Base-by-base conservation (phyloP, 306 rosid species). In the Begonia fuchsioides region DNA sequence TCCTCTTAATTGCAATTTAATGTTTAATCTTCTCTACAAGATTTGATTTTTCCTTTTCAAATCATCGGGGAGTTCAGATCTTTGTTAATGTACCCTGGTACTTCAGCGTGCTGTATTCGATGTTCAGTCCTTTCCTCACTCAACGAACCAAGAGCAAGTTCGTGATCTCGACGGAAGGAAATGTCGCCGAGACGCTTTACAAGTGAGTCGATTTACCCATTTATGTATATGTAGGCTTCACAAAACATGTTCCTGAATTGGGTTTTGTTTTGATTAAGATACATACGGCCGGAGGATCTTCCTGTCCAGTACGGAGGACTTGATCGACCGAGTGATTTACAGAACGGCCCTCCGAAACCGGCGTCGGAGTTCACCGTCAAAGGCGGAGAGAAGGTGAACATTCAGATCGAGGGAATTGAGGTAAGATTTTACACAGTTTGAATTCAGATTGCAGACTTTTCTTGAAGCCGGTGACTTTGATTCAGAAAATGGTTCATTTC, bases 81-180 rank as follows among this genome's bases (percentile, higher is more conserved):
- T 90, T 90, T 76, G 72, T 90, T 78, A 90, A 90, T 60, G 98
- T 90, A 26, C 95, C 95, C 0, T 90, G 98, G 98, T 90, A 90
- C 79, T 90, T 90, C 69, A 90, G 93, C 60, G 49, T 85, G 70
- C 49, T 85, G 76, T 85, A 90, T 55, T 90, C 98, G 3, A 68
- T 90, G 79, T 81, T 90, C 57, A 85, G 94, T 65, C 95, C 98
- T 0, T 90, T 90, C 66, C 67, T 90, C 53, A 90, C 98, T 32
- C 98, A 90, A 56, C 65, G 98, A 49, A 90, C 94, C 1, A 90
- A 90, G 72, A 85, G 95, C 94, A 90, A 90, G 66, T 90, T 90
- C 59, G 85, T 90, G 71, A 85, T 90, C 47, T 72, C 94, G 8
- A 90, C 85, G 68, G 95, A 90, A 79, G 98, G 98, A 55, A 81